Conservation (phyloP, 106 monocot genomes). For the Dactylorhiza incarnata region DNA sequence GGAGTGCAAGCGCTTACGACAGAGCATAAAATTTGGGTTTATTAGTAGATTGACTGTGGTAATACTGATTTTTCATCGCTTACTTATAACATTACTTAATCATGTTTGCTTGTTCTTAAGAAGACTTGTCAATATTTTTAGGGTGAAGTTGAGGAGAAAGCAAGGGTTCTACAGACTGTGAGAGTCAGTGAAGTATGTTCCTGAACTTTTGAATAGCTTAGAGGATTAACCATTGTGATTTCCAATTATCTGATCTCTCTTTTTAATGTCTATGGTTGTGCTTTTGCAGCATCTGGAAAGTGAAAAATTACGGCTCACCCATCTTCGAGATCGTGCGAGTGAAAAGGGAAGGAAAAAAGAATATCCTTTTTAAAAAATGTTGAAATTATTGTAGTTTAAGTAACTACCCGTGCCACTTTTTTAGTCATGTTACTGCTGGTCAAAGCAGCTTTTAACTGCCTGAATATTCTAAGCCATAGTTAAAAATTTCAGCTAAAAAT, state of each 20-base stretch:
- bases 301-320: constrained; percentile 34
- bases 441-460: too few relatives aligned
- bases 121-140: constrained; percentile 5
- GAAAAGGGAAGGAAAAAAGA: constrained; percentile 43
- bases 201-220: not conserved
- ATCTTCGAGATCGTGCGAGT: constrained; percentile 51
- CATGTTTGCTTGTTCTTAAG: not conserved
- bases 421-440: too few relatives aligned
- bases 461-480: too few relatives aligned
- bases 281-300: constrained; percentile 34
- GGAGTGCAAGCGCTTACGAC: constrained; percentile 88
- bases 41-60: constrained; percentile 81
- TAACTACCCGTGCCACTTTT: too few relatives aligned
- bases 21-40: constrained; percentile 90
- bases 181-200: constrained; percentile 76
- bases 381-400: not conserved
- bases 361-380: constrained; percentile 31
- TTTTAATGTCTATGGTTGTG: not conserved
- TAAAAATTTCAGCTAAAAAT: too few relatives aligned
- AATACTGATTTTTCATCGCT: constrained; percentile 7
- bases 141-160: constrained; percentile 67
- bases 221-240: not conserved
- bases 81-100: not conserved
- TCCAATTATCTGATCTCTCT: not conserved
- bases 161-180: constrained; percentile 50